Evolutionary conservation across 2,329 filamentous ascomycete genomes (phyloP).

Genomic region (Colletotrichum liriopes): DNA sequence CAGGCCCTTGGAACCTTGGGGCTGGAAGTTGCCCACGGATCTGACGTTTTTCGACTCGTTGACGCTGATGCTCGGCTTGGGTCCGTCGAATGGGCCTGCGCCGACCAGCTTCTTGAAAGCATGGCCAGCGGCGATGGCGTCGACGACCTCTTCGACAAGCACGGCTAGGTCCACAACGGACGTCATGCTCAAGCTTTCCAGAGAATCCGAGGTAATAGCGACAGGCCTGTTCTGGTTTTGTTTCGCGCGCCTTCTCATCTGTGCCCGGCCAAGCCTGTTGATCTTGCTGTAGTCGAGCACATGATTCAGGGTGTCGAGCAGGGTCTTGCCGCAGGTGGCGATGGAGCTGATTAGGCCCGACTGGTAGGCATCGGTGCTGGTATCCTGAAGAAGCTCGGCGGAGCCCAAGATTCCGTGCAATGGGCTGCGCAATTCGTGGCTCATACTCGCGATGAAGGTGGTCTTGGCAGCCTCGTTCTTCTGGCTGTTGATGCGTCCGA

Average conservation of each 20-base stretch:
- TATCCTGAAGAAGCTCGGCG: conserved; percentile 65
- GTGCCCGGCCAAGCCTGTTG: conserved; percentile 52
- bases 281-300: conserved; percentile 62
- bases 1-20: conserved; percentile 45
- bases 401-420: conserved; percentile 71
- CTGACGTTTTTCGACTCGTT: conserved; percentile 2
- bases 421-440: conserved; percentile 70
- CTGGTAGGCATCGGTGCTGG: conserved; percentile 56
- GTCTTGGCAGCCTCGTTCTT: conserved; percentile 68
- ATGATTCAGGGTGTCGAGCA: conserved; percentile 66
- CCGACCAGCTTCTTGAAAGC: conserved; percentile 49
- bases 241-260: conserved; percentile 43
- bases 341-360: conserved; percentile 62
- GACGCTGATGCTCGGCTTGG: conserved; percentile 38
- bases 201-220: conserved; percentile 48
- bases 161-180: conserved; percentile 52
- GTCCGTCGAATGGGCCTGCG: conserved; percentile 19
- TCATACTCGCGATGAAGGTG: conserved; percentile 73
- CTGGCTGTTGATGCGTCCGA: conserved; percentile 68
- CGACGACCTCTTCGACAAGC: conserved; percentile 56
- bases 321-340: conserved; percentile 62
- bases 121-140: conserved; percentile 55
- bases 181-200: conserved; percentile 52
- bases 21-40: conserved; percentile 38
- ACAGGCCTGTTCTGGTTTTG: conserved; percentile 44